Evolutionary conservation across 1,284 basidiomycete species (phyloP).

Genomic region (Trametes hirsuta): DNA sequence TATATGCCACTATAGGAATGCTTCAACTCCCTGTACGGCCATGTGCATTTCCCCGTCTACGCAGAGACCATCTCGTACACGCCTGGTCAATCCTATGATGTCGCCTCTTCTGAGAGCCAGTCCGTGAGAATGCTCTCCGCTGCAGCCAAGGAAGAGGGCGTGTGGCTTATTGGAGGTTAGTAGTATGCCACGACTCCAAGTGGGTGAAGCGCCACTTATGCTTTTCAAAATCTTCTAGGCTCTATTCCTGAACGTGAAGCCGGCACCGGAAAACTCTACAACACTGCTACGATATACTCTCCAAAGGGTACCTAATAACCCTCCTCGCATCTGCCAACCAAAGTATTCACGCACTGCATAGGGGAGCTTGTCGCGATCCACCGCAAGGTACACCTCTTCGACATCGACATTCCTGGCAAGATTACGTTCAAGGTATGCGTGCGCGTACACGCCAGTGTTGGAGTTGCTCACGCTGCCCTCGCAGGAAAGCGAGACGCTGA

Average conservation of each 20-base stretch:
- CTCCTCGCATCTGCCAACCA: background rate
- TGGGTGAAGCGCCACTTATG: background rate
- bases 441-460: background rate
- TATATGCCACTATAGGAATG: constrained; percentile 69
- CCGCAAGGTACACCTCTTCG: constrained; percentile 96
- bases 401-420: constrained; percentile 97
- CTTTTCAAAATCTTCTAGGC: constrained; percentile 47
- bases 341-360: constrained; percentile 32
- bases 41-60: constrained; percentile 82
- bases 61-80: constrained; percentile 79
- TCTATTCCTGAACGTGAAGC: constrained; percentile 86
- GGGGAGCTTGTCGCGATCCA: constrained; percentile 88
- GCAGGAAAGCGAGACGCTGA: constrained; percentile 93
- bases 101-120: constrained; percentile 66
- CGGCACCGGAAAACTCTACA: constrained; percentile 77
- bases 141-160: constrained; percentile 78
- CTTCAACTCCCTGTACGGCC: constrained; percentile 98
- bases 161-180: constrained; percentile 92
- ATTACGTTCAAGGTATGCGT: constrained; percentile 85
- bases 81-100: constrained; percentile 59
- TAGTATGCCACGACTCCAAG: background rate
- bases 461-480: background rate
- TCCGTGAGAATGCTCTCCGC: constrained; percentile 84
- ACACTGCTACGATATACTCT: constrained; percentile 91
- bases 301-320: constrained; percentile 64